Evolutionary conservation across 495 filamentous ascomycete genomes (phyloP).

Genomic region (Neurospora intermedia): DNA sequence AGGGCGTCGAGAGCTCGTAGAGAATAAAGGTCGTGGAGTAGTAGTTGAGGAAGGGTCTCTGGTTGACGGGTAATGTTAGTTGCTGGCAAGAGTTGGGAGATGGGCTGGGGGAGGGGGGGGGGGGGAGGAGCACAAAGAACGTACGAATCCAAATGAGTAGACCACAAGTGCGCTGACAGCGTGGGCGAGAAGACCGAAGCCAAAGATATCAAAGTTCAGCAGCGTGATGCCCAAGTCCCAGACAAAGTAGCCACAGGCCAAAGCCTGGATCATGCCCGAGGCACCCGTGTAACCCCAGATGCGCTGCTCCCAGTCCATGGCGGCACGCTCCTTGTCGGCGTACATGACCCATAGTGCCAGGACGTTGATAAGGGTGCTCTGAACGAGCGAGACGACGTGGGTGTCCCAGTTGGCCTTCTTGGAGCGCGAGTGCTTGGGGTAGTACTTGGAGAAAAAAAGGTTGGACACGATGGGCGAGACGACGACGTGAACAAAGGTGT

Average conservation of each 20-base stretch:
- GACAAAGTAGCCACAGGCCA: slow-evolving; percentile 90
- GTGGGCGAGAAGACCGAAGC: slow-evolving; percentile 80
- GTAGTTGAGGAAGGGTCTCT: slow-evolving; percentile 92
- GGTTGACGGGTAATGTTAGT: background rate
- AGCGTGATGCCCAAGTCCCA: slow-evolving; percentile 79
- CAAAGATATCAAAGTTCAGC: slow-evolving; percentile 67
- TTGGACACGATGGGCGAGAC: slow-evolving; percentile 67
- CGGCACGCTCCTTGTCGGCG: slow-evolving; percentile 60
- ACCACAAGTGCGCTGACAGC: slow-evolving; percentile 76
- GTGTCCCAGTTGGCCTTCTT: slow-evolving; percentile 92
- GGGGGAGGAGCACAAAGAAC: slow-evolving; percentile 32
- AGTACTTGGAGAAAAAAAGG: slow-evolving; percentile 58
- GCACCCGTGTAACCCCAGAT: slow-evolving; percentile 83
- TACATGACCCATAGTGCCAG: slow-evolving; percentile 78
- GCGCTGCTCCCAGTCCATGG: slow-evolving; percentile 63
- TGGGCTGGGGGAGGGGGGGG: background rate
- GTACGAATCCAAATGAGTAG: slow-evolving; percentile 84
- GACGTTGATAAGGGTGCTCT: slow-evolving; percentile 67
- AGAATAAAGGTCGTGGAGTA: slow-evolving; percentile 88
- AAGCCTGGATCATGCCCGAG: slow-evolving; percentile 69
- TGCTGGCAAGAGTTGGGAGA: background rate
- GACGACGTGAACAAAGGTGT: slow-evolving; percentile 62
- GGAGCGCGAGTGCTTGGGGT: slow-evolving; percentile 51
- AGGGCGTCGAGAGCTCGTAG: slow-evolving; percentile 91
- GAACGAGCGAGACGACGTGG: slow-evolving; percentile 86